A percentile compares a stretch with the other conserved stretches of the same genome.
These are phyloP conservation scores for Microcyclospora pomicola DNA, from an alignment of 2,329 filamentous ascomycete species.

Conservation along the genomic window DNA sequence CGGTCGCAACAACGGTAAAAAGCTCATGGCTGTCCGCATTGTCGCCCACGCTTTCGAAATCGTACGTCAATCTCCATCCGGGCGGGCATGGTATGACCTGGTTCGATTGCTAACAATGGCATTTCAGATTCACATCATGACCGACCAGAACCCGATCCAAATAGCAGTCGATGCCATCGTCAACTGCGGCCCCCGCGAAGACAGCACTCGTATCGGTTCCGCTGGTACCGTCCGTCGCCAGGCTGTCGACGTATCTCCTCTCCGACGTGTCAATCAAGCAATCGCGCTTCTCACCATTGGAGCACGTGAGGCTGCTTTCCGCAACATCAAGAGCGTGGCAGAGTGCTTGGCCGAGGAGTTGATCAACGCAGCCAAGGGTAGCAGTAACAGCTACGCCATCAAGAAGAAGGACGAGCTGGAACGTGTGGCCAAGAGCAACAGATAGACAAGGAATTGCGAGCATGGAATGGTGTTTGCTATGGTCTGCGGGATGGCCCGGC, in stretches of 20 bases:
- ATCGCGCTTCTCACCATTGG: constrained; percentile 98
- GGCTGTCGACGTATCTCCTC: constrained; percentile 98
- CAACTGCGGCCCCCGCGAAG: constrained; percentile 99
- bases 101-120: background rate
- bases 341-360: constrained; percentile 99
- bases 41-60: constrained; percentile 99
- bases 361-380: constrained; percentile 99
- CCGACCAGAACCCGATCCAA: constrained; percentile 99
- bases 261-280: constrained; percentile 99
- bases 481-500: background rate
- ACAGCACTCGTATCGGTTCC: constrained; percentile 98
- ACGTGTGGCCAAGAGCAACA: constrained; percentile 99
- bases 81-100: no score
- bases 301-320: constrained; percentile 96
- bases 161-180: constrained; percentile 98
- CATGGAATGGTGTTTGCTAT: constrained; percentile 11
- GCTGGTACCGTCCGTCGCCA: constrained; percentile 99
- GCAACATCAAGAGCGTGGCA: constrained; percentile 99
- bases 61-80: constrained; percentile 46
- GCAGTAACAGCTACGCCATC: constrained; percentile 99
- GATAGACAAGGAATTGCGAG: constrained; percentile 51
- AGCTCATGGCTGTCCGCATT: constrained; percentile 99
- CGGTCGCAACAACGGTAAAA: constrained; percentile 99
- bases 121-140: constrained; percentile 95
- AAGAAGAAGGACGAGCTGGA: constrained; percentile 99